A percentile compares a stretch with the other conserved stretches of the same genome.
Evolutionary conservation across 148 eudicot species (phyloP).

Genomic region (Vaccinium myrtillus): DNA sequence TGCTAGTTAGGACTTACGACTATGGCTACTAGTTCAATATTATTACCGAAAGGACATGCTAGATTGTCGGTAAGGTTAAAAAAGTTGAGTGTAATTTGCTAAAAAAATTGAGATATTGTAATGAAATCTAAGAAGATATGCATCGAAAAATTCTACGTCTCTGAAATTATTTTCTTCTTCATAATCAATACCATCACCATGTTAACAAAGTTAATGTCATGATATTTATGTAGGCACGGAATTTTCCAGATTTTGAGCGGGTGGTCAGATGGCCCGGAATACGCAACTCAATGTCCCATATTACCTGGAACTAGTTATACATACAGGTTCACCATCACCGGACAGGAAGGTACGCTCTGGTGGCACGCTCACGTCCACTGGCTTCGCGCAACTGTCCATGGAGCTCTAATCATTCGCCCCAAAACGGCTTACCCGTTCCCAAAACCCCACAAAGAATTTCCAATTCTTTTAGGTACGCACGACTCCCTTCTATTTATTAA

Average conservation of each 20-base stretch:
- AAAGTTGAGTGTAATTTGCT: too few relatives aligned
- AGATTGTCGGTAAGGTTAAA: too few relatives aligned
- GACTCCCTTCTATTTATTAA: neutral
- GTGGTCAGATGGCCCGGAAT: slow-evolving; percentile 85
- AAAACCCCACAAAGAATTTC: slow-evolving; percentile 50
- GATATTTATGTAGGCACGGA: slow-evolving; percentile 57
- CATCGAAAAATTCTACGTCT: neutral
- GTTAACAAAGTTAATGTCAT: neutral
- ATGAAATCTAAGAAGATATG: too few relatives aligned
- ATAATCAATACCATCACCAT: neutral
- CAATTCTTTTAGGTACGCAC: slow-evolving; percentile 57
- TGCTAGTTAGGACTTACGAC: too few relatives aligned
- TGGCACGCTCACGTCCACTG: slow-evolving; percentile 85
- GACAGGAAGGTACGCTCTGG: slow-evolving; percentile 87
- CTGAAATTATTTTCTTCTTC: neutral
- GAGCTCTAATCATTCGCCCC: slow-evolving; percentile 67
- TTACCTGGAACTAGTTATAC: slow-evolving; percentile 52
- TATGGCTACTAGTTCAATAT: too few relatives aligned
- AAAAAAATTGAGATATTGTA: too few relatives aligned
- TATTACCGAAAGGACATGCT: too few relatives aligned
- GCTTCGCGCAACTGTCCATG: slow-evolving; percentile 82
- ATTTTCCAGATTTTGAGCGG: slow-evolving; percentile 44
- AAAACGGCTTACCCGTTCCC: slow-evolving; percentile 64
- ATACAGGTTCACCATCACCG: slow-evolving; percentile 46
- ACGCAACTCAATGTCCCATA: slow-evolving; percentile 71